phyloP scores from a whole-genome alignment of 2,329 filamentous ascomycete genomes.

The Colletotrichum costaricense region DNA sequence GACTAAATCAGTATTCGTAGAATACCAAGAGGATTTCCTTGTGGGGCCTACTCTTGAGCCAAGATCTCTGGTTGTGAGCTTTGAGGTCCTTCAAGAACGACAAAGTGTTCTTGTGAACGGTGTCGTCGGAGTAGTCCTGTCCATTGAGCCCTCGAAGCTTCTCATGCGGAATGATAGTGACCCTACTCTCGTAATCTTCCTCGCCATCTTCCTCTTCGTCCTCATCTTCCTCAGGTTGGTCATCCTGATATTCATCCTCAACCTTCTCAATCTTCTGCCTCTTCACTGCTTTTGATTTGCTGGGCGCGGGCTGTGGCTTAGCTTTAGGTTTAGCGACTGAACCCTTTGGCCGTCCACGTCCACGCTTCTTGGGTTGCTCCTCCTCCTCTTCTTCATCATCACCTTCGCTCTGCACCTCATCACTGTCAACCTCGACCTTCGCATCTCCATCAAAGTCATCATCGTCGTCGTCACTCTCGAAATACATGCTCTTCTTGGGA shows the following conservation, averaged over 20 bases:
- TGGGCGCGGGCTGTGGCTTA: slow-evolving; percentile 37
- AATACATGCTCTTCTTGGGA: slow-evolving; percentile 63
- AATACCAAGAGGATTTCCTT: not conserved
- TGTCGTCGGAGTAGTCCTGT: slow-evolving; percentile 62
- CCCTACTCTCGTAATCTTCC: slow-evolving; percentile 47
- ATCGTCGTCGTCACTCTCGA: slow-evolving; percentile 51
- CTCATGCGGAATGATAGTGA: slow-evolving; percentile 55
- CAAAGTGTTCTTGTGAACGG: slow-evolving; percentile 68
- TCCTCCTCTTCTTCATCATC: slow-evolving; percentile 26
- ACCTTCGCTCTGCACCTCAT: slow-evolving; percentile 35
- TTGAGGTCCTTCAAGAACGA: slow-evolving; percentile 69
- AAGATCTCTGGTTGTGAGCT: slow-evolving; percentile 67
- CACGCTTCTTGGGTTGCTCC: slow-evolving; percentile 32
- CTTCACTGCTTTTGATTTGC: slow-evolving; percentile 38
- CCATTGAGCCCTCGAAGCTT: slow-evolving; percentile 53
- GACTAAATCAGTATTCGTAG: slow-evolving; percentile 13
- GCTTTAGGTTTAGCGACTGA: slow-evolving; percentile 6
- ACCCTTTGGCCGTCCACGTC: slow-evolving; percentile 32
- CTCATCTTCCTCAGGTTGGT: slow-evolving; percentile 26
- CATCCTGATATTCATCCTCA: slow-evolving; percentile 29
- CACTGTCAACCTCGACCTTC: slow-evolving; percentile 10
- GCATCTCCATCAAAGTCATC: slow-evolving; percentile 14
- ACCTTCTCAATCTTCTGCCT: slow-evolving; percentile 39
- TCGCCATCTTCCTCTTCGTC: slow-evolving; percentile 34
- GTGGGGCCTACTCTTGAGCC: slow-evolving; percentile 64